Evolutionary conservation across 192 early-diverging fungal species (phyloP), one percentile per base, ranked within the genome.

Genomic region (Coemansia sp.): DNA sequence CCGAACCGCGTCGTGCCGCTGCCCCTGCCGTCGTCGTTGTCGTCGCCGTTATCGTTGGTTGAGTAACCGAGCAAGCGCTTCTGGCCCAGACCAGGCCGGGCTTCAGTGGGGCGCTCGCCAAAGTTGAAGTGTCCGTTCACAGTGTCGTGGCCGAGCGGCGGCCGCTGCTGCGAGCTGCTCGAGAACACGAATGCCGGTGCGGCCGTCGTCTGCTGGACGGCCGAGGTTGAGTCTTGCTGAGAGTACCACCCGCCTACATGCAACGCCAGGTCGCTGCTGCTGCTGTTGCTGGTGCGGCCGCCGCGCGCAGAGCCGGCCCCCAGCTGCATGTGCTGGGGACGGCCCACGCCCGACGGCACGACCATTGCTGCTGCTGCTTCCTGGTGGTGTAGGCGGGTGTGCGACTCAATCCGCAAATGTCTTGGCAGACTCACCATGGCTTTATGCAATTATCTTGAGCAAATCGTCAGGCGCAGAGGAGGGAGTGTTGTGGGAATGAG

Each of bases 231-330:
- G 23, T 29, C 23, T 51, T 47, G 52, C 29, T 56, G 43, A 17
- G 26, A 59, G 45, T 58, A 47, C 69, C 69, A 73, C 69, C 69
- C 69, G 69, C 51, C 69, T 73, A 73, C 69, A 73, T 60, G 63
- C 67, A 70, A 34, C 69, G 50, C 51, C 69, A 61, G 50, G 69
- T 56, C 37, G 69, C 63, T 39, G 41, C 48, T 27, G 48, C n/a
- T n/a, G n/a, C n/a, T n/a, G n/a, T n/a, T n/a, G n/a, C n/a, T n/a
- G n/a, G n/a, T n/a, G n/a, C n/a, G n/a, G n/a, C n/a, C n/a, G n/a
- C n/a, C n/a, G n/a, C 17, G 31, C 16, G 44, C 19, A 7, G 38
- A 14, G 17, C 57, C 49, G 34, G 37, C 18, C 22, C 21, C 38
- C 13, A 32, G n/a, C 21, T 25, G 39, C 21, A 31, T 27, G 18